Base-by-base conservation (phyloP, 495 filamentous ascomycete genomes). In the Lepidopterella palustris region DNA sequence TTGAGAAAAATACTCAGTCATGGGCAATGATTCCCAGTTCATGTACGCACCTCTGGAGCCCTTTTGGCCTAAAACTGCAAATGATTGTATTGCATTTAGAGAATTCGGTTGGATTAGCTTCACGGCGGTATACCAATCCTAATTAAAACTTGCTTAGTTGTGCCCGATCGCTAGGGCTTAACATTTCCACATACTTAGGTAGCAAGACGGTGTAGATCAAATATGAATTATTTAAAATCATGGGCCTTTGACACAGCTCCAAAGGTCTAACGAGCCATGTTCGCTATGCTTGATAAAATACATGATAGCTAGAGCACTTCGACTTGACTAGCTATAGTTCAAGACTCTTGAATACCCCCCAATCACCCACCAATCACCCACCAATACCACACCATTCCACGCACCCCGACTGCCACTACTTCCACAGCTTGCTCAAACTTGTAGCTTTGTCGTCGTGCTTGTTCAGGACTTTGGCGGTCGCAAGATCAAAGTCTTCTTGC, bases 381-480 rank as follows among this genome's bases (percentile, higher is more conserved):
- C 18, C 15, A 35, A 24, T 5, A n/a, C 29, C 15, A 23, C n/a
- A 24, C 47, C 25, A 8, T 21, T 50, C 47, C 3, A 50, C 47
- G 11, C 21, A 2, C 51, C 3, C 20, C 13, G 13, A n/a, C 21
- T 49, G 18, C 18, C 47, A 40, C 32, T 89, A 96, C 82, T 96
- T 96, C 88, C 89, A 96, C 68, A 96, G 77, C 75, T 96, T 96
- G 56, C 84, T 86, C 61, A 96, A 79, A 73, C 81, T 86, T 59
- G 87, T 89, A 73, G 96, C 90, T 80, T 97, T 99, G 72, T 99
- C 93, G 68, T 99, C 93, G 71, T 99, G 93, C 80, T 97, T 97
- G 80, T 97, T 97, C 70, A 99, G 83, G 52, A 99, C 92, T 87
- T 99, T 99, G 69, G 93, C 93, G 3, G 95, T 97, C 25, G 93